phyloP scores from a whole-genome alignment of 2,329 filamentous ascomycete species.

The Anthostomella pinea region DNA sequence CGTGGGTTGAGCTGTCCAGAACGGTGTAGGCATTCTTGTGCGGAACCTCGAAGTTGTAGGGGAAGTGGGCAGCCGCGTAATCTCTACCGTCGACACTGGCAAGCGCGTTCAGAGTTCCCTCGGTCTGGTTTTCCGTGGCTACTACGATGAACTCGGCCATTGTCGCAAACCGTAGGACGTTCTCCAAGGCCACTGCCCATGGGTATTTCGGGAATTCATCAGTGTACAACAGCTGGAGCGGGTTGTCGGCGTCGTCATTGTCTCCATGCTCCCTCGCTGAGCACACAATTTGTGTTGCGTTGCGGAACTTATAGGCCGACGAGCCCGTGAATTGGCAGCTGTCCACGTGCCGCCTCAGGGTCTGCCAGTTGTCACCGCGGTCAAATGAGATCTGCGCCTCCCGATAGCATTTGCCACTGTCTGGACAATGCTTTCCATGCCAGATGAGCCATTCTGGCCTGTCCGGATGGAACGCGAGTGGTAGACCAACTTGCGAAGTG shows the following conservation, averaged over 20 bases:
- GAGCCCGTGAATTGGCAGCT: conserved; percentile 85
- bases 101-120: conserved; percentile 69
- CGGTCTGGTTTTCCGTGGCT: conserved; percentile 68
- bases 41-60: conserved; percentile 74
- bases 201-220: conserved; percentile 72
- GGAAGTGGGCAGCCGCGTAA: conserved; percentile 84
- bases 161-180: conserved; percentile 83
- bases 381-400: conserved; percentile 77
- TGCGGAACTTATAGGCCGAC: conserved; percentile 51
- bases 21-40: conserved; percentile 87
- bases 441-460: conserved; percentile 90
- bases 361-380: conserved; percentile 76
- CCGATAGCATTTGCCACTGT: conserved; percentile 61
- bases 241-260: conserved; percentile 56
- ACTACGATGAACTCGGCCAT: conserved; percentile 98
- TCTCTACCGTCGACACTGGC: conserved; percentile 79
- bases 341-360: conserved; percentile 68
- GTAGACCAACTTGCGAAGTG: conserved; percentile 34
- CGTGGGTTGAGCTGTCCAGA: conserved; percentile 89
- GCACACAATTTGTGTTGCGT: conserved; percentile 58
- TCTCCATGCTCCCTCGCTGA: conserved; percentile 62
- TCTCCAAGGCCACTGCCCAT: conserved; percentile 59
- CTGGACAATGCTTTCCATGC: conserved; percentile 70
- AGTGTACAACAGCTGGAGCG: conserved; percentile 70
- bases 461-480: conserved; percentile 77